Conservation (phyloP, 805 yeast genomes). For the Starmerella khaoyaiensis region DNA sequence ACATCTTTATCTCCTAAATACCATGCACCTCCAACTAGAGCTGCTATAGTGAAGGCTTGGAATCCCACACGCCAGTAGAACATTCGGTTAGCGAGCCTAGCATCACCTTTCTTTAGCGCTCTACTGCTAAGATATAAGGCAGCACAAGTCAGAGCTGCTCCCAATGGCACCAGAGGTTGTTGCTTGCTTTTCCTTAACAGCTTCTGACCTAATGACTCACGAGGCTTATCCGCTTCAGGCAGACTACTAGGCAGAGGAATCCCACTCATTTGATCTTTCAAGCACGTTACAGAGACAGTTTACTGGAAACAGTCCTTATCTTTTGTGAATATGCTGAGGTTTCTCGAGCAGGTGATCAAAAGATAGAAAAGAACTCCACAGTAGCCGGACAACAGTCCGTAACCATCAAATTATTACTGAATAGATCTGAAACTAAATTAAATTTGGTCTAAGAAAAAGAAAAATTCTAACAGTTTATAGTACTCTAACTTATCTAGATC, state of each 20-base stretch:
- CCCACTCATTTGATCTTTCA: conserved; percentile 5
- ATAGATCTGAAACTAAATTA: too few species aligned
- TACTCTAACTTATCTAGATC: neutral
- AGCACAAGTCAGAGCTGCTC: conserved; percentile 61
- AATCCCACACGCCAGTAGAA: conserved; percentile 82
- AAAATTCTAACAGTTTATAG: too few species aligned
- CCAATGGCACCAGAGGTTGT: conserved; percentile 83
- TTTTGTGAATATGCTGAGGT: too few species aligned
- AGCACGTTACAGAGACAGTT: too few species aligned
- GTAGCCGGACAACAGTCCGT: too few species aligned
- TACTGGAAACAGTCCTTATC: too few species aligned
- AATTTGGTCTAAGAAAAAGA: too few species aligned
- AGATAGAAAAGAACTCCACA: too few species aligned
- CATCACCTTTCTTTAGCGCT: conserved; percentile 60
- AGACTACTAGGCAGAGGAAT: conserved; percentile 17
- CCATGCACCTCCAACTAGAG: conserved; percentile 64
- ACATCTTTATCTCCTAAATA: conserved; percentile 41
- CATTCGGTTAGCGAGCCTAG: conserved; percentile 66
- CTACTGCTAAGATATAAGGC: conserved; percentile 72
- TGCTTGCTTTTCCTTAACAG: conserved; percentile 44
- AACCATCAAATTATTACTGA: too few species aligned
- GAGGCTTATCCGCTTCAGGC: conserved; percentile 11
- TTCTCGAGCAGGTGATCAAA: too few species aligned
- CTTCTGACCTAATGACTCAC: conserved; percentile 20
- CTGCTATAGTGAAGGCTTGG: conserved; percentile 72